Conservation (phyloP, 768 basidiomycete species). For the Kwoniella newhampshirensis region DNA sequence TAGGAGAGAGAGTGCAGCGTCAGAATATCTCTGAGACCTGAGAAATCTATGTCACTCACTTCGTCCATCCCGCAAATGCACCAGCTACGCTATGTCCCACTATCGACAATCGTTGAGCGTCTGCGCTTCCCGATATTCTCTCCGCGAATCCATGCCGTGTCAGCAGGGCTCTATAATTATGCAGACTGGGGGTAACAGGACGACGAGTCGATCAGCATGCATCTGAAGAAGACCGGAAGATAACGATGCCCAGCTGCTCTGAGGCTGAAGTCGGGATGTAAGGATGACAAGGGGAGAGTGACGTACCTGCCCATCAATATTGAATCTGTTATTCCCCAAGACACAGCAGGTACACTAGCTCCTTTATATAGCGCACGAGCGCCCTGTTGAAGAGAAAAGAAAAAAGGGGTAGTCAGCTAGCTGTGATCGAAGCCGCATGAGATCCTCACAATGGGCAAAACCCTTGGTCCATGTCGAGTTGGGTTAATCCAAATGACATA, state of each 20-base stretch:
- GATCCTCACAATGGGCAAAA: too few relatives aligned
- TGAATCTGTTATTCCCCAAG: constrained; percentile 53
- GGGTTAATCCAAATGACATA: neutral
- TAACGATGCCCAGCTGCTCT: too few relatives aligned
- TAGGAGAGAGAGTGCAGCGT: too few relatives aligned
- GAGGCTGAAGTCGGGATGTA: neutral
- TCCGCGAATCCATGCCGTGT: constrained; percentile 45
- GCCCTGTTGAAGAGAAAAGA: too few relatives aligned
- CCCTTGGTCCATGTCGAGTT: too few relatives aligned
- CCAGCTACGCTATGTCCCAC: constrained; percentile 50
- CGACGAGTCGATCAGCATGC: constrained; percentile 2
- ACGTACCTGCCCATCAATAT: constrained; percentile 52
- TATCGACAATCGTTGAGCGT: constrained; percentile 35
- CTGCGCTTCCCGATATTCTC: constrained; percentile 14
- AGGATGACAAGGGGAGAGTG: neutral
- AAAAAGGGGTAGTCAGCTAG: constrained; percentile 4
- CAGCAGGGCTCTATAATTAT: constrained; percentile 49
- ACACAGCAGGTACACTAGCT: constrained; percentile 48
- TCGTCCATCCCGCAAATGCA: constrained; percentile 50
- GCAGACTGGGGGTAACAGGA: constrained; percentile 29
- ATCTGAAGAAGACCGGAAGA: neutral
- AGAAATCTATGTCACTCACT: constrained; percentile 43
- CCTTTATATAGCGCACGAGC: constrained; percentile 48
- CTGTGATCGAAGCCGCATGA: neutral
- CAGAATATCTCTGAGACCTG: too few relatives aligned